A percentile compares a stretch with the other conserved stretches of the same genome.
Conservation (phyloP, 306 rosid genomes). For the Trichosanthes cucumerina region DNA sequence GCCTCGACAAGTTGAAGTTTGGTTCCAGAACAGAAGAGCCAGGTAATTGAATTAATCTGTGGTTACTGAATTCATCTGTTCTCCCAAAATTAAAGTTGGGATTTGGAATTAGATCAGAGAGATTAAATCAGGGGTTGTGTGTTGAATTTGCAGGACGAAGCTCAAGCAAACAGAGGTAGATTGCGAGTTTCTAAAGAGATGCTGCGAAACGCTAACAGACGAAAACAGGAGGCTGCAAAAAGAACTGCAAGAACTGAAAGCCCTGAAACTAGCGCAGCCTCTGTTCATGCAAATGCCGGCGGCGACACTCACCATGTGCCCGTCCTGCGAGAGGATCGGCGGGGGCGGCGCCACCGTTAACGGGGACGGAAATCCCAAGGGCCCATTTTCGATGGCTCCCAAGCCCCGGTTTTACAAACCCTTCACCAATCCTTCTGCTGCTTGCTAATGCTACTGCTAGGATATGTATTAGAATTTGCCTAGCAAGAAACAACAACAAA, state of each 20-base stretch:
- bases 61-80: too few relatives aligned
- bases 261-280: slow-evolving; percentile 43
- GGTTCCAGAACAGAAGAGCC: slow-evolving; percentile 79
- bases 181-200: slow-evolving; percentile 55
- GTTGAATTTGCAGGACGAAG: slow-evolving; percentile 38
- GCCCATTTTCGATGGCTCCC: slow-evolving; percentile 34
- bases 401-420: slow-evolving; percentile 38
- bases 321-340: slow-evolving; percentile 49
- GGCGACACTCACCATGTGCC: slow-evolving; percentile 57
- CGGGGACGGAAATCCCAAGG: slow-evolving; percentile 16
- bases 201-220: slow-evolving; percentile 51
- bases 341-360: slow-evolving; percentile 12
- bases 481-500: not conserved
- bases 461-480: not conserved
- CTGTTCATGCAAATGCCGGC: slow-evolving; percentile 60
- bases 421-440: slow-evolving; percentile 55
- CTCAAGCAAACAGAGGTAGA: slow-evolving; percentile 70
- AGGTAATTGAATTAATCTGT: slow-evolving; percentile 24
- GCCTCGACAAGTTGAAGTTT: slow-evolving; percentile 66
- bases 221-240: slow-evolving; percentile 51
- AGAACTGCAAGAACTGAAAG: slow-evolving; percentile 53
- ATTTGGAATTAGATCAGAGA: not conserved
- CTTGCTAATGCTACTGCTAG: slow-evolving; percentile 24
- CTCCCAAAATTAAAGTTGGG: not conserved
- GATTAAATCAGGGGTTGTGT: not conserved